Evolutionary conservation across 768 basidiomycete genomes (phyloP), one percentile per base, ranked within the genome.

Genomic region (Hirschioporus abietinus): DNA sequence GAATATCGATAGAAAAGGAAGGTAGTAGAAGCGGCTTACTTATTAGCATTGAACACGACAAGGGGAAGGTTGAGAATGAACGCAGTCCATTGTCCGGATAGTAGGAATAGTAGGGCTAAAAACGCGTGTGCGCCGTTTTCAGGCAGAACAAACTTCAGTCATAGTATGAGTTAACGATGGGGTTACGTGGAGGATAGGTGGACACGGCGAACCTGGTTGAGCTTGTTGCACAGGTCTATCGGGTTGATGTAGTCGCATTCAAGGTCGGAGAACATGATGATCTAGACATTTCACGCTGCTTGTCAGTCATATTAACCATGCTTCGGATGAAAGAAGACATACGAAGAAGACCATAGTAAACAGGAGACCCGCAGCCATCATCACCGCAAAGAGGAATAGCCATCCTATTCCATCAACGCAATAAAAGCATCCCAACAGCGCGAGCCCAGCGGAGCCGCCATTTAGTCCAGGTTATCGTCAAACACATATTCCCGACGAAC

Each of bases 321-420:
- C 60, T 23, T 15, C 12, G 10, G 30, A 25, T 61, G 24, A 34
- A 18, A 35, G 30, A 36, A 20, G 9, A 90, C 94, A 78, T 73
- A 98, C 96, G 79, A 97, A 99, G 84, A 99, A 99, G 76, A 99
- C 97, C 91, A 95, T 95, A 72, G 95, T 97, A 82, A 99, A 99
- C 68, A 99, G 82, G 67, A 99, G 83, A 35, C 90, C 95, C 23
- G 96, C 96, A 71, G 95, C 91, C 88, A 94, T 88, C 65, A 99
- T 88, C 76, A 98, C 96, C 75, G 94, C 87, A 76, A 98, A 95
- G 72, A 99, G 86, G 82, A 97, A 99, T 70, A 99, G 80, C 96
- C 96, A 98, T 76, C 93, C 95, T 96, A 59, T 52, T 52, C 42
- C 42, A 52, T 52, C 42, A 52, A 12, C 12, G 42, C 42, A 52